A percentile compares a stretch with the other conserved stretches of the same genome.
Conservation (phyloP, 1,139 yeast species). For the Lodderomyces parapsilosis region DNA sequence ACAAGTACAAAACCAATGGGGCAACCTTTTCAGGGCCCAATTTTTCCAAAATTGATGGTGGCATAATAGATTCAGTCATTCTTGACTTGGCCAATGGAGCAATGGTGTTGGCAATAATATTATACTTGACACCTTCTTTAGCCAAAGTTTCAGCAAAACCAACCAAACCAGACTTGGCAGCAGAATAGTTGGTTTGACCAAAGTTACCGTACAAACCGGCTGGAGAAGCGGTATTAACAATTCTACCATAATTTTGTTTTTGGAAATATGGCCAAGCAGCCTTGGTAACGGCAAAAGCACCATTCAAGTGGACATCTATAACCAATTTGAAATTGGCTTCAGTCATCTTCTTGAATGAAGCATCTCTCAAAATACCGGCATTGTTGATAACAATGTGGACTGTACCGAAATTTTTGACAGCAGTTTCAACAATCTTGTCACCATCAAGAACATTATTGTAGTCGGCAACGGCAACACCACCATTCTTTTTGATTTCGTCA, state of each 20-base stretch:
- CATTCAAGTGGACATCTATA: constrained; percentile 83
- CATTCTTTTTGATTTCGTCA: constrained; percentile 69
- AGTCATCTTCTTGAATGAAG: constrained; percentile 78
- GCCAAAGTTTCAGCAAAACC: constrained; percentile 95
- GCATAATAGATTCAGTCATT: constrained; percentile 91
- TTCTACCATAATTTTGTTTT: constrained; percentile 82
- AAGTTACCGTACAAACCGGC: constrained; percentile 97
- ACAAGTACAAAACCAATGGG: constrained; percentile 80
- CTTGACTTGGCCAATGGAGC: constrained; percentile 95
- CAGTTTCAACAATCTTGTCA: constrained; percentile 81
- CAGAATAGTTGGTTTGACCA: constrained; percentile 95
- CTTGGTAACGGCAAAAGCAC: constrained; percentile 80
- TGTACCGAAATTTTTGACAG: constrained; percentile 82
- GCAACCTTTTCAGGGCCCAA: constrained; percentile 87
- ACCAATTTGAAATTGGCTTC: constrained; percentile 79
- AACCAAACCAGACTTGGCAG: constrained; percentile 87
- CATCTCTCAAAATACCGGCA: constrained; percentile 88
- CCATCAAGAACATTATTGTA: constrained; percentile 91
- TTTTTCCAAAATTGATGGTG: constrained; percentile 77
- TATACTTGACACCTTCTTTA: constrained; percentile 85
- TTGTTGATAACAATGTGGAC: constrained; percentile 89
- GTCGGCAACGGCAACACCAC: constrained; percentile 91
- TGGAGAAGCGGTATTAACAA: constrained; percentile 91
- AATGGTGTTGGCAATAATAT: constrained; percentile 81
- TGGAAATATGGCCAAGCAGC: constrained; percentile 94